Conservation (phyloP, 306 rosid species). For the Pueraria montana region DNA sequence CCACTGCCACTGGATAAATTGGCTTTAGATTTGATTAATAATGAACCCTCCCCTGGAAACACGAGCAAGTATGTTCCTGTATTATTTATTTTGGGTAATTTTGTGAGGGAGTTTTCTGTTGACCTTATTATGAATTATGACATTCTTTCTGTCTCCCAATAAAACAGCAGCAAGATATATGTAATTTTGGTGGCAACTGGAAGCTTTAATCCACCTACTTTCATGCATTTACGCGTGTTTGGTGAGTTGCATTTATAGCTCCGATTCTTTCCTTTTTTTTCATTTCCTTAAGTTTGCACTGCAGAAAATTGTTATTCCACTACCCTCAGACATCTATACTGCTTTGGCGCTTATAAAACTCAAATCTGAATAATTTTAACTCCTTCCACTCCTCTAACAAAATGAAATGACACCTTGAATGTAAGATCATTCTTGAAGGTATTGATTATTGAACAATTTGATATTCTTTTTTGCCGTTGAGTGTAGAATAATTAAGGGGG, state of each 20-base stretch:
- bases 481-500: neutral
- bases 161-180: slow-evolving; percentile 62
- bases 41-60: slow-evolving; percentile 39
- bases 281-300: neutral
- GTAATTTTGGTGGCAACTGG: slow-evolving; percentile 80
- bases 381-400: neutral
- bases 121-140: slow-evolving; percentile 30
- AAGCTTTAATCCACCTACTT: slow-evolving; percentile 97
- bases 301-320: slow-evolving; percentile 12
- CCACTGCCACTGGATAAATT: slow-evolving; percentile 65
- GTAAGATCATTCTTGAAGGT: neutral
- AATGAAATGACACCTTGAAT: neutral
- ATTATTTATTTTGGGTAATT: neutral
- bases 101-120: neutral
- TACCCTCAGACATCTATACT: neutral
- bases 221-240: slow-evolving; percentile 91
- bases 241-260: slow-evolving; percentile 63
- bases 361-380: slow-evolving; percentile 3
- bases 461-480: neutral
- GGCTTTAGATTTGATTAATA: slow-evolving; percentile 55
- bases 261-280: neutral
- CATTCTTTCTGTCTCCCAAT: neutral
- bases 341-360: slow-evolving; percentile 5
- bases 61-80: slow-evolving; percentile 54
- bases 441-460: neutral